Percentiles rank a stretch among this genome's conserved stretches.
phyloP scores from a whole-genome alignment of 2,329 filamentous ascomycete genomes.

The Dothistroma septosporum region DNA sequence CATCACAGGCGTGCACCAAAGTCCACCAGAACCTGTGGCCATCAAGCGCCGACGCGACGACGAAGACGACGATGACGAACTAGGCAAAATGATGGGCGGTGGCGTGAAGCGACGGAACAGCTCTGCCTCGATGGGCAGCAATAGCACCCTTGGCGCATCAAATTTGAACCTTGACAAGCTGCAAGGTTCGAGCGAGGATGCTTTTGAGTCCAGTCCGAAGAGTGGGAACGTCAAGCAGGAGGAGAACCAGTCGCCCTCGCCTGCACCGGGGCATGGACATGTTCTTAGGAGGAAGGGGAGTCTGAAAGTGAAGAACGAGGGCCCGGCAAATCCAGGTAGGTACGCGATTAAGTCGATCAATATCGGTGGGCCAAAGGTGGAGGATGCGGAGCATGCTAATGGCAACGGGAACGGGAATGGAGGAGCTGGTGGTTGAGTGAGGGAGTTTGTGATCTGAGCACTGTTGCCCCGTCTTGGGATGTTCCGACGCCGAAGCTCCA shows the following conservation, averaged over 20 bases:
- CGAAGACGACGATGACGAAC: conserved; percentile 88
- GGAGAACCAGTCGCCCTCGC: conserved; percentile 23
- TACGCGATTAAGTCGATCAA: conserved; percentile 30
- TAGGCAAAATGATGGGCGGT: conserved; percentile 62
- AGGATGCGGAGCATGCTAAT: neutral
- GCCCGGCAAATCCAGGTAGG: conserved; percentile 26
- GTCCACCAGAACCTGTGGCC: conserved; percentile 40
- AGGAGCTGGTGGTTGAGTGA: conserved; percentile 2
- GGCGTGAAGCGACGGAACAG: conserved; percentile 44
- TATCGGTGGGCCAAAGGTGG: conserved; percentile 1
- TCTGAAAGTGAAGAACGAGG: conserved; percentile 43
- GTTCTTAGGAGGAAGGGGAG: conserved; percentile 42
- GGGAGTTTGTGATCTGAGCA: neutral
- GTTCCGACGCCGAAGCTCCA: too few species aligned
- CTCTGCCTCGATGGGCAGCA: conserved; percentile 24
- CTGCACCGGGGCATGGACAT: conserved; percentile 12
- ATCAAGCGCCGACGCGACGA: conserved; percentile 90
- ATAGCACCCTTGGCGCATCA: conserved; percentile 22
- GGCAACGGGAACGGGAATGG: conserved; percentile 11
- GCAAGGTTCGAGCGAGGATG: conserved; percentile 15
- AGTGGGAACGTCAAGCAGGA: conserved; percentile 9
- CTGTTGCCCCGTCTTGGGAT: too few species aligned
- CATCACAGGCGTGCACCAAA: conserved; percentile 12
- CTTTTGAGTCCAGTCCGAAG: conserved; percentile 6
- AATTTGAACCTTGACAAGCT: conserved; percentile 8